Base-by-base conservation (phyloP, 805 yeast genomes). In the Cyberlindnera mycetangii region DNA sequence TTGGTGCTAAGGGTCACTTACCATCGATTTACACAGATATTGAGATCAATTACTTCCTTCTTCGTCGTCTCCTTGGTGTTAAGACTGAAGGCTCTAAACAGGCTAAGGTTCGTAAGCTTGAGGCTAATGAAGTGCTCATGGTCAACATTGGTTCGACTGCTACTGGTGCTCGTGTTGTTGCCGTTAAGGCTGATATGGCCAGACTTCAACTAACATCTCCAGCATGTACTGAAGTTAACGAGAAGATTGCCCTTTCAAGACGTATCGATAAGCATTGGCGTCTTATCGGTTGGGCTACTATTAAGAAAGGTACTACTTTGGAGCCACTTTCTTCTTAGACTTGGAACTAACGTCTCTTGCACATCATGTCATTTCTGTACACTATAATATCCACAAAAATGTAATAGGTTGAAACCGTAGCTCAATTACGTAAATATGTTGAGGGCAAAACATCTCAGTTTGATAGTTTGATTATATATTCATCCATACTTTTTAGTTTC, bases 201-300 rank as follows among this genome's bases (percentile, higher is more conserved):
- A 88, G 97, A 78, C 78, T 93, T 63, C 89, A 89, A 65, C 79
- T 93, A 65, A 92, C 98, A 38, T 83, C 96, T 38, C 99, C 99
- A 45, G 99, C 98, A 39, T 93, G 99, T 82, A 92, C 99, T 31
- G 97, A 92, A 75, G 78, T 92, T 41, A 88, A 95, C 57, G 99
- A 93, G 75, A 92, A 93, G 84, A 92, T 93, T 68, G 99, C 99
- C 32, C 75, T 93, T 64, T 89, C 97, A 36, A 87, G 99, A 79
- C 90, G 99, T 80, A 93, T 93, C 60, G 99, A 93, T 67, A 92
- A 92, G 81, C 99, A 93, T 70, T 93, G 97, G 96, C 93, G 99
- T 79, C 78, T 93, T 67, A 93, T 93, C 72, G 99, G 99, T 61
- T 93, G 99, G 99, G 99, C 99, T 59, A 89, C 96, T 41, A 92